A percentile compares a stretch with the other conserved stretches of the same genome.
These are phyloP conservation scores for Pelargonium nanum DNA, from an alignment of 345 rosid species.

Conservation along the genomic window DNA sequence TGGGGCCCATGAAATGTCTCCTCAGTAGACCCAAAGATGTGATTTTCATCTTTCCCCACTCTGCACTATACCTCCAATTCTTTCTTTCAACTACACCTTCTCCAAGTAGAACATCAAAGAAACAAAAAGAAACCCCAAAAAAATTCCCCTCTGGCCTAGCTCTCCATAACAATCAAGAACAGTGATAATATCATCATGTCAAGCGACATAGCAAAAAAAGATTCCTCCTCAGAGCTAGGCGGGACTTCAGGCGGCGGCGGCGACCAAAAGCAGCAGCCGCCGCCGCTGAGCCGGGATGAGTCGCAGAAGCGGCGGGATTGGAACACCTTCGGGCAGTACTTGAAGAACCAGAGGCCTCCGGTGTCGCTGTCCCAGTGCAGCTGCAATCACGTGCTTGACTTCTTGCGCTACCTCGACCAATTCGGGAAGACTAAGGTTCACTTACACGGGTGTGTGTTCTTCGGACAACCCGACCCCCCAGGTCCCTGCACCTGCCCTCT, in stretches of 20 bases:
- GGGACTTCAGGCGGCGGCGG: slow-evolving; percentile 26
- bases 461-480: slow-evolving; percentile 80
- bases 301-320: slow-evolving; percentile 79
- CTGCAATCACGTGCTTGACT: slow-evolving; percentile 60
- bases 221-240: slow-evolving; percentile 29
- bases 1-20: slow-evolving; percentile 20
- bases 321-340: slow-evolving; percentile 80
- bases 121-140: slow-evolving; percentile 13
- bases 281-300: slow-evolving; percentile 66
- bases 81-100: slow-evolving; percentile 2
- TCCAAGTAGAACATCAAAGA: background rate
- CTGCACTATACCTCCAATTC: slow-evolving; percentile 16
- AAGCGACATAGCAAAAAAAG: slow-evolving; percentile 16
- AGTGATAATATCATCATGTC: slow-evolving; percentile 21
- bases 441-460: slow-evolving; percentile 55
- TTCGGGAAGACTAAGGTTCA: slow-evolving; percentile 86
- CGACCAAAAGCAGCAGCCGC: slow-evolving; percentile 15
- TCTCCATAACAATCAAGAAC: background rate
- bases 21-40: slow-evolving; percentile 37
- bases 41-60: slow-evolving; percentile 36
- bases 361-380: slow-evolving; percentile 40
- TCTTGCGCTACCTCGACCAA: slow-evolving; percentile 68
- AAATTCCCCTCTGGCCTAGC: slow-evolving; percentile 2
- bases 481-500: slow-evolving; percentile 77
- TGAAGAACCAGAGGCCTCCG: slow-evolving; percentile 65